Percentiles rank a stretch among this genome's conserved stretches.
Conservation (phyloP, 2,329 filamentous ascomycete genomes). For the Diplodia corticola region DNA sequence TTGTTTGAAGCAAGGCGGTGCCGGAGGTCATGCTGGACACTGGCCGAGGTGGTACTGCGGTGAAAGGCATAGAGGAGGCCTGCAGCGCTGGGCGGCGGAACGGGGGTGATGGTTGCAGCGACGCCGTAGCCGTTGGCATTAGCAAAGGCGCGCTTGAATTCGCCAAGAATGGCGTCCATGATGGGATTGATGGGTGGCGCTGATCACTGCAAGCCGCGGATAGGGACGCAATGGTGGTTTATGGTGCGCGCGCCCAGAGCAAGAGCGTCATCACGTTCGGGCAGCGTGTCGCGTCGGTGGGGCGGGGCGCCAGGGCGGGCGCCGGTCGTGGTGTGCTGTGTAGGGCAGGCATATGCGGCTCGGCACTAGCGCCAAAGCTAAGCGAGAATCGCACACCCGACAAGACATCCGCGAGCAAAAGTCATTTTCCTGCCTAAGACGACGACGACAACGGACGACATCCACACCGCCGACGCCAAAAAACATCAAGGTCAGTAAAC, state of each 20-base stretch:
- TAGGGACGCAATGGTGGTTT: neutral
- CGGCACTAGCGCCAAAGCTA: constrained; percentile 18
- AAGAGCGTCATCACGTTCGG: neutral
- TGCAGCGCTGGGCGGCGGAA: constrained; percentile 62
- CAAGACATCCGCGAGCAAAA: constrained; percentile 29
- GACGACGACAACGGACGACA: constrained; percentile 24
- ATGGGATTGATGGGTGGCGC: neutral
- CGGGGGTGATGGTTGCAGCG: constrained; percentile 72
- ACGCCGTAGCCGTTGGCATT: constrained; percentile 69
- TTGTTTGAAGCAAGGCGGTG: constrained; percentile 62
- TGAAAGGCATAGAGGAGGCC: constrained; percentile 69
- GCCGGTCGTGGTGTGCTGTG: neutral
- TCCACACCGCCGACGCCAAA: constrained; percentile 24
- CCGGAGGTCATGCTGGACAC: constrained; percentile 68
- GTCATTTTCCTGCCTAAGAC: constrained; percentile 26
- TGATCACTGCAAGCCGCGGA: neutral
- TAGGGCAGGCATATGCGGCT: constrained; percentile 19
- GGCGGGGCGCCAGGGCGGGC: neutral
- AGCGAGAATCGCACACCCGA: constrained; percentile 23
- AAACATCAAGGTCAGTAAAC: constrained; percentile 23
- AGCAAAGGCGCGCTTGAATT: constrained; percentile 70
- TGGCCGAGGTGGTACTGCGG: constrained; percentile 67
- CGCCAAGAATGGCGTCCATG: constrained; percentile 57
- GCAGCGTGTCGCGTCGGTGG: constrained; percentile 15
- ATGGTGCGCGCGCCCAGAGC: neutral